Evolutionary conservation across 2,329 filamentous ascomycete species (phyloP).

Genomic region (Alternaria sp.): DNA sequence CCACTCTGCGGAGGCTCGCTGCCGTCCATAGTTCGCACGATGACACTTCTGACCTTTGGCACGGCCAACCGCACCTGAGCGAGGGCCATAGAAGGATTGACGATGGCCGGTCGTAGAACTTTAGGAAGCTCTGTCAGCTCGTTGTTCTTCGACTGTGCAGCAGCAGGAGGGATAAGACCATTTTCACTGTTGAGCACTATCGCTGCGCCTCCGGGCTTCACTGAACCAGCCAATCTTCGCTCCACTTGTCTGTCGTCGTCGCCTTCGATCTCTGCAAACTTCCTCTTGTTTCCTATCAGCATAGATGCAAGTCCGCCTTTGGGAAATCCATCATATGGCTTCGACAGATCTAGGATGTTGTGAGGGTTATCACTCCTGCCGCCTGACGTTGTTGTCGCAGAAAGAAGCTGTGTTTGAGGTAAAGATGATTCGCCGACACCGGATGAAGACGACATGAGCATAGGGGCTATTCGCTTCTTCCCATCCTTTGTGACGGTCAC

Average conservation of each 20-base stretch:
- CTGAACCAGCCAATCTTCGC: conserved; percentile 66
- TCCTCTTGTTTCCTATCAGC: conserved; percentile 92
- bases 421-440: conserved; percentile 86
- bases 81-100: conserved; percentile 81
- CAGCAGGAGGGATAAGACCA: conserved; percentile 78
- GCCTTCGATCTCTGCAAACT: conserved; percentile 74
- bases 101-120: conserved; percentile 84
- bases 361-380: conserved; percentile 77
- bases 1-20: conserved; percentile 61
- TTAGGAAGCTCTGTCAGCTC: conserved; percentile 69
- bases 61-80: conserved; percentile 88
- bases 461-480: conserved; percentile 91
- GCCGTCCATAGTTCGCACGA: conserved; percentile 80
- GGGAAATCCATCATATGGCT: conserved; percentile 91
- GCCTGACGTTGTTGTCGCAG: conserved; percentile 69
- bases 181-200: conserved; percentile 80
- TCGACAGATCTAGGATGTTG: conserved; percentile 86
- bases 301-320: conserved; percentile 86
- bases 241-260: conserved; percentile 73
- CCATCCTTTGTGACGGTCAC: conserved; percentile 97
- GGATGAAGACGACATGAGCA: conserved; percentile 85
- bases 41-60: conserved; percentile 82
- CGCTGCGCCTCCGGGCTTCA: conserved; percentile 72
- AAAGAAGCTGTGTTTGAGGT: conserved; percentile 86
- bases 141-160: conserved; percentile 55